Base-by-base conservation (phyloP, 805 yeast species). In the Saccharomycopsis sp. region DNA sequence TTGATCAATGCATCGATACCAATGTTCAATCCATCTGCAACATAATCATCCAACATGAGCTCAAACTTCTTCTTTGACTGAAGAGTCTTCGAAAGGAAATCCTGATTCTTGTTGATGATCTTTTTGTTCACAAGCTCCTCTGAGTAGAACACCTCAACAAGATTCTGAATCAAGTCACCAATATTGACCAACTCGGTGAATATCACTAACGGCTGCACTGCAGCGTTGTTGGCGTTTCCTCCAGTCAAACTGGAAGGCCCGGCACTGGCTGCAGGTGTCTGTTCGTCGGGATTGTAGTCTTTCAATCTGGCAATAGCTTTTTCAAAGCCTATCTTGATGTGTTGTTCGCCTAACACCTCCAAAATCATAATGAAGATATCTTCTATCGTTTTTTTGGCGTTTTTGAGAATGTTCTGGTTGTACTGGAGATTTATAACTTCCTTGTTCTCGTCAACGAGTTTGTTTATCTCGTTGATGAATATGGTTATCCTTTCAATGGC, bases 151-250 rank as follows among this genome's bases (percentile, higher is more conserved):
- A 90, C 89, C 55, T 88, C 91, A 50, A 91, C 73, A 95, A 92
- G 89, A 68, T 92, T 97, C 65, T 90, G 85, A 21, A 94, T 89
- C 58, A 92, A 74, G 69, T 92, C 99, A 2, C 97, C 97, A 60
- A 89, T 84, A 64, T 91, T 94, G 40, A 94, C 94, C 57, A 94
- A 77, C 67, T 92, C 97, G 16, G 95, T 87, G 65, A 94, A 92
- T 51, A 88, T 82, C 0, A 86, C 86, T 55, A 92, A 75, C 0
- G 98, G 98, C 62, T 87, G 95, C n/a, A 88, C 85, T n/a, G 44
- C 37, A 20, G 37, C 9, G 47, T 46, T 48, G 12, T 16, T 34
- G 15, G 51, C 52, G 2, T 24, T 15, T 15, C 21, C 40, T 15
- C 47, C 44, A 24, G 40, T 41, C 14, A 41, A 44, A n/a, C 20